Conservation (phyloP, 306 rosid genomes). For the cucumber (Cucumis sativus) region Cucumber_9930_V3 NC_026661.2:16805501-16806000, state of each 20-base stretch:
- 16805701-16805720: slow-evolving; percentile 82
- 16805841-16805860: background rate
- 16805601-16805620: background rate
- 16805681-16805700: slow-evolving; percentile 77
- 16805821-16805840: background rate
- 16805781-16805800: slow-evolving; percentile 89
- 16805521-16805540: background rate
- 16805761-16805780: slow-evolving; percentile 75
- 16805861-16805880: background rate
- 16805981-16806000: slow-evolving; percentile 85
- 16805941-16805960: slow-evolving; percentile 79
- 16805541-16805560: background rate
- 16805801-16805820: background rate
- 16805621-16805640: background rate
- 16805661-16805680: background rate
- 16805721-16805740: slow-evolving; percentile 71
- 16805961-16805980: slow-evolving; percentile 89
- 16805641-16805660: background rate
- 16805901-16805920: slow-evolving; percentile 90
- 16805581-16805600: background rate
- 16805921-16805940: slow-evolving; percentile 88
- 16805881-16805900: slow-evolving; percentile 71
- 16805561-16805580: background rate
- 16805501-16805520: background rate
- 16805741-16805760: slow-evolving; percentile 67